These are phyloP conservation scores for Fistulina hepatica DNA, from an alignment of 1,284 basidiomycete species.

Conservation along the genomic window DNA sequence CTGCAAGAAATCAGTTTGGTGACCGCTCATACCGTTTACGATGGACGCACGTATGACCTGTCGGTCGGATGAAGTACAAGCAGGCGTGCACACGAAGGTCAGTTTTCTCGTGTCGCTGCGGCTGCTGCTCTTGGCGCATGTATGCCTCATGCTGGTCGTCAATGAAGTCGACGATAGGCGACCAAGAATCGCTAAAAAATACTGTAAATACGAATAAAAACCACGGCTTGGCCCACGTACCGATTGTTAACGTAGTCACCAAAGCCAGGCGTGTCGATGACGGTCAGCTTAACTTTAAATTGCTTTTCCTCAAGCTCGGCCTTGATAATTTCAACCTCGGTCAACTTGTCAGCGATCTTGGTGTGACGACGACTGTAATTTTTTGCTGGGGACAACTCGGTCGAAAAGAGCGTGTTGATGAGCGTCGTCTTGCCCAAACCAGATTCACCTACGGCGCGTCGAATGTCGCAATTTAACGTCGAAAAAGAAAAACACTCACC, in stretches of 20 bases:
- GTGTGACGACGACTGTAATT: constrained; percentile 87
- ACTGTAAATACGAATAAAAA: no score
- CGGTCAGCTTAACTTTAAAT: constrained; percentile 98
- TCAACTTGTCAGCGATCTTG: constrained; percentile 98
- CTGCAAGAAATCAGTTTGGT: constrained; percentile 28
- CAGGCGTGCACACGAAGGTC: constrained; percentile 96
- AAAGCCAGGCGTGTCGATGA: constrained; percentile 98
- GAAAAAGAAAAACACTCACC: constrained; percentile 43
- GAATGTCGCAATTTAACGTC: constrained; percentile 1
- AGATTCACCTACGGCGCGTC: constrained; percentile 63
- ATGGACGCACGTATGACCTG: constrained; percentile 80
- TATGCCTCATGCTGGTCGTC: constrained; percentile 99
- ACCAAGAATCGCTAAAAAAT: no score
- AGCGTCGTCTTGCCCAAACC: constrained; percentile 92
- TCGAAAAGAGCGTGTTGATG: constrained; percentile 99
- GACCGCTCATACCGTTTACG: constrained; percentile 5
- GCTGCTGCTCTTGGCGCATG: constrained; percentile 99
- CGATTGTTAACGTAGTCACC: constrained; percentile 99
- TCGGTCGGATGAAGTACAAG: constrained; percentile 94
- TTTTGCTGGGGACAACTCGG: constrained; percentile 87
- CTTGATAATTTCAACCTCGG: constrained; percentile 95
- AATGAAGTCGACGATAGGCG: constrained; percentile 97
- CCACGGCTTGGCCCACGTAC: no score
- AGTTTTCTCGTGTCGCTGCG: constrained; percentile 84
- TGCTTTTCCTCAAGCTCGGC: constrained; percentile 97